Base-by-base conservation (phyloP, 2,329 filamentous ascomycete genomes). In the Intubia oerlemansii region DNA sequence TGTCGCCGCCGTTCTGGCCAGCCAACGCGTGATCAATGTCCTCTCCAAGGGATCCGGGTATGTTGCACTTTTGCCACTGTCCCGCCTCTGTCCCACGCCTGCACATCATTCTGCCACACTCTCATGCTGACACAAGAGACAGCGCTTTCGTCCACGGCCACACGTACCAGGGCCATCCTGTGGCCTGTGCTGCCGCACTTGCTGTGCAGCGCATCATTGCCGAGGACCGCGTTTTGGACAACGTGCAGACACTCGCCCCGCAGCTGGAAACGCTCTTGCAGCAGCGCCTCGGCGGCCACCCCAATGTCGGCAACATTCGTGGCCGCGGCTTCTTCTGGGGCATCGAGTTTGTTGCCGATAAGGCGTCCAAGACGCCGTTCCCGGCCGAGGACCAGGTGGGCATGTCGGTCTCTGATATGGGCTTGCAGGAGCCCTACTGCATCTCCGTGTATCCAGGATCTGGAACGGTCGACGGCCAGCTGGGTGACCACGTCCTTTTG, bases 401-500 rank as follows among this genome's bases (percentile, higher is more conserved):
- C 25, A 44, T 46, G 44, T 33, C 37, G 7, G 36, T 53, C n/a
- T 36, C 42, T 32, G 47, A 45, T 31, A 38, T 43, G 7, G 49
- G 45, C 5, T 28, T 54, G 29, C 33, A 28, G 2, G 28, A 41
- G 7, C 23, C 39, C 6, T 50, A 54, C 26, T 43, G 45, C 1
- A 40, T 61, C n/a, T 46, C 48, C 7, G 42, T 79, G 3, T 80
- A 79, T 42, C 66, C 67, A 2, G 71, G 70, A 0, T 50, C 51
- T 1, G 73, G 73, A 2, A 67, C 66, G 0, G 62, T 54, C 0
- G 68, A 59, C 38, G 57, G 77, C 25, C 54, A 61, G 2, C 43
- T 44, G 2, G 75, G 76, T 8, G 77, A 84, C 41, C 72, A 79
- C 44, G 52, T 80, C 20, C 55, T 82, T 16, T 41, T 84, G 9